phyloP scores from a whole-genome alignment of 2,329 filamentous ascomycete species.

The Phoma sp. region DNA sequence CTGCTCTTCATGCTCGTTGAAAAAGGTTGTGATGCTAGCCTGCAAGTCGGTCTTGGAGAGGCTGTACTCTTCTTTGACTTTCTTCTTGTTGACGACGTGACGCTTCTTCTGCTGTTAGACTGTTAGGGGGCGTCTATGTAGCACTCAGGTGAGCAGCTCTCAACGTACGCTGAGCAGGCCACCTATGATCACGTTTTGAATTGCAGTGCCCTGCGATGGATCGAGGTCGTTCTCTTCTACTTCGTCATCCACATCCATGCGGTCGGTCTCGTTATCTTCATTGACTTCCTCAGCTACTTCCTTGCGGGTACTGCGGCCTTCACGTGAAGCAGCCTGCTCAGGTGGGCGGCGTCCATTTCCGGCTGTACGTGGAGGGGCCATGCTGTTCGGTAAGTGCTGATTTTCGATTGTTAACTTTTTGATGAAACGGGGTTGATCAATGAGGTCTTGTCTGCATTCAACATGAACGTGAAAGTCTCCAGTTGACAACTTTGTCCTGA shows the following conservation, averaged over 20 bases:
- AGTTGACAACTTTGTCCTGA: neutral
- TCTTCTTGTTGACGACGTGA: constrained; percentile 25
- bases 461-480: neutral
- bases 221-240: constrained; percentile 10
- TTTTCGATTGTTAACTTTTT: constrained; percentile 23
- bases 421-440: constrained; percentile 6
- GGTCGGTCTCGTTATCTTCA: constrained; percentile 7
- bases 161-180: constrained; percentile 36
- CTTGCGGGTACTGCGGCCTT: constrained; percentile 16
- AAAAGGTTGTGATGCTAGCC: constrained; percentile 29
- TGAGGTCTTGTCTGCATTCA: too few relatives aligned
- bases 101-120: constrained; percentile 38
- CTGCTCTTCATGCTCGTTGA: constrained; percentile 35
- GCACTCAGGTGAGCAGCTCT: neutral
- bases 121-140: neutral
- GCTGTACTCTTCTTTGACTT: constrained; percentile 31
- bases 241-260: constrained; percentile 6
- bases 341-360: constrained; percentile 17
- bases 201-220: constrained; percentile 13
- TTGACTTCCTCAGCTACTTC: constrained; percentile 15
- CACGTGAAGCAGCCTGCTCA: constrained; percentile 13
- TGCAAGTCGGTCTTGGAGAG: constrained; percentile 15
- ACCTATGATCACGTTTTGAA: constrained; percentile 29
- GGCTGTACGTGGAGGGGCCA: constrained; percentile 22
- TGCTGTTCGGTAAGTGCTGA: constrained; percentile 23